Evolutionary conservation across 2,329 filamentous ascomycete genomes (phyloP).

Genomic region (Rhexocercosporidium sp.): DNA sequence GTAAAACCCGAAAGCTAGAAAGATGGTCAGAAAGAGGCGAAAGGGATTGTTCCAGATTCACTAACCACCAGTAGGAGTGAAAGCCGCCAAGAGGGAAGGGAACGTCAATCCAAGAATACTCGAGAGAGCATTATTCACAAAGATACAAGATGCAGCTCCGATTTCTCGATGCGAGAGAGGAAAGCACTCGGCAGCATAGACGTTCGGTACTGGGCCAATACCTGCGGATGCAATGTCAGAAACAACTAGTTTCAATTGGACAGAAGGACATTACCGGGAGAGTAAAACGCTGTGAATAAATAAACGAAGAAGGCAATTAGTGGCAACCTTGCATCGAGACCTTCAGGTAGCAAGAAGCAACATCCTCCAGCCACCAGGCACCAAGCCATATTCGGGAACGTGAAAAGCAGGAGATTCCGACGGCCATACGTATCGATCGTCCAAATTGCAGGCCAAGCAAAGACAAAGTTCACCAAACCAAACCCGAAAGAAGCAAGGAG

Average conservation of each 20-base stretch:
- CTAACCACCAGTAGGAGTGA: slow-evolving; percentile 36
- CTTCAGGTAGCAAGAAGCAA: slow-evolving; percentile 54
- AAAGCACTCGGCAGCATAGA: slow-evolving; percentile 67
- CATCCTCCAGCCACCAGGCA: slow-evolving; percentile 65
- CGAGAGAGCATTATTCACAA: slow-evolving; percentile 64
- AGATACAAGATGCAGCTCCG: slow-evolving; percentile 65
- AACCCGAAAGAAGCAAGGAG: slow-evolving; percentile 69
- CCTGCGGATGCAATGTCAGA: background rate
- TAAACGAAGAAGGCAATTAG: slow-evolving; percentile 67
- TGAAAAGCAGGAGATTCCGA: slow-evolving; percentile 61
- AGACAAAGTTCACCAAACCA: slow-evolving; percentile 66
- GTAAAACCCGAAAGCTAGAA: slow-evolving; percentile 56
- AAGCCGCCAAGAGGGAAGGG: slow-evolving; percentile 36
- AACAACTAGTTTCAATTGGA: too few species aligned
- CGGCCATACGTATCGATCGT: slow-evolving; percentile 73
- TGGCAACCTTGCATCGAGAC: slow-evolving; percentile 51
- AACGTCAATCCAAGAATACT: slow-evolving; percentile 48
- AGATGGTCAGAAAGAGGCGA: background rate
- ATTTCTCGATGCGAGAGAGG: slow-evolving; percentile 67
- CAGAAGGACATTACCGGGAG: slow-evolving; percentile 54
- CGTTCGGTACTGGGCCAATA: slow-evolving; percentile 62
- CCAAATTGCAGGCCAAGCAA: slow-evolving; percentile 61
- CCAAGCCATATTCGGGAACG: slow-evolving; percentile 72
- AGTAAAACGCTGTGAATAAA: slow-evolving; percentile 68
- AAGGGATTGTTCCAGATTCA: background rate